These are phyloP conservation scores for Mucor circinelloides DNA, from an alignment of 371 early-diverging fungal species.

Conservation along the genomic window DNA sequence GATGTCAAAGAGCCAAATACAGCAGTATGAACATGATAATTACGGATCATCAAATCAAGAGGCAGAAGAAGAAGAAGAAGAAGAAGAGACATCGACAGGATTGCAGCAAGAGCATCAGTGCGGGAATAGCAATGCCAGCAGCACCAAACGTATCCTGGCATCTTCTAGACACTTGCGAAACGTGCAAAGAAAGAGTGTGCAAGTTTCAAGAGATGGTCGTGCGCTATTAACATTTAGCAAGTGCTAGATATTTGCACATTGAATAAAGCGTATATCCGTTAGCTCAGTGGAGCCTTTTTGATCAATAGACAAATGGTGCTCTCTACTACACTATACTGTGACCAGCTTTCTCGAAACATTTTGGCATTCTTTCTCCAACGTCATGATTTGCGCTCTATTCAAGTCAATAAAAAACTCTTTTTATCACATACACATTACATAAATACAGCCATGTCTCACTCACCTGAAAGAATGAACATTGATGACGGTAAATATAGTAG, in stretches of 20 bases:
- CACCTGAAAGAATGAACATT: slow-evolving; percentile 57
- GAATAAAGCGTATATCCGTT: neutral
- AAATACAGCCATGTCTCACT: slow-evolving; percentile 21
- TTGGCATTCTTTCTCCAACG: neutral
- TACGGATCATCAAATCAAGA: neutral
- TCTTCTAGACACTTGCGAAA: slow-evolving; percentile 28
- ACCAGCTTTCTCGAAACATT: slow-evolving; percentile 3
- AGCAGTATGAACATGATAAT: neutral
- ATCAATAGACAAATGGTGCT: no score
- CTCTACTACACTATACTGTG: no score
- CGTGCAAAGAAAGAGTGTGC: slow-evolving; percentile 17
- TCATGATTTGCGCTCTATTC: neutral
- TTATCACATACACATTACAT: neutral
- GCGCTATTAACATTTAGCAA: slow-evolving; percentile 4
- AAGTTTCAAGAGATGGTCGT: slow-evolving; percentile 3
- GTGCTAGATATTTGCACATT: neutral
- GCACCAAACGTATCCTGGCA: slow-evolving; percentile 24
- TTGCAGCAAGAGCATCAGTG: neutral
- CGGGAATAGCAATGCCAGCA: neutral
- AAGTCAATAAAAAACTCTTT: slow-evolving; percentile 2
- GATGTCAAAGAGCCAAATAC: neutral
- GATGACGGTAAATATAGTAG: slow-evolving; percentile 52
- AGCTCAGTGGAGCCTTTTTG: no score
- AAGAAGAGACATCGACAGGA: neutral
- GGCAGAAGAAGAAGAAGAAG: neutral